Percentiles rank a stretch among this genome's conserved stretches.
Evolutionary conservation across 163 green algal species (phyloP).

Genomic region (Chloromonas sp.): DNA sequence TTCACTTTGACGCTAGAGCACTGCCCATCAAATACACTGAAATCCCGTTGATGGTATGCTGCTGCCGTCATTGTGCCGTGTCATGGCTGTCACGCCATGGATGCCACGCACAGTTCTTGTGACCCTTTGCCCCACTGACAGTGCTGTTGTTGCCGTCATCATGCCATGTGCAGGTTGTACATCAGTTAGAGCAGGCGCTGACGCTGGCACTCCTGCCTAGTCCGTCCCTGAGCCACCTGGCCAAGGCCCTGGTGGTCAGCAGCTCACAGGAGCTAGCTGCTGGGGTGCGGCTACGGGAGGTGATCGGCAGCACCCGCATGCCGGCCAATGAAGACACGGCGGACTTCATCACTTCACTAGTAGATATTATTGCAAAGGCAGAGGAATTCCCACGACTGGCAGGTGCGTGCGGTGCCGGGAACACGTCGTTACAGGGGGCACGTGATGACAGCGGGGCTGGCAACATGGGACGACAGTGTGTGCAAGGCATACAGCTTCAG

Average conservation of each 20-base stretch:
- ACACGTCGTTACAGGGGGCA: no score
- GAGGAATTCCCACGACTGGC: conserved; percentile 41
- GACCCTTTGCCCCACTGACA: neutral
- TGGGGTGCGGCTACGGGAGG: conserved; percentile 25
- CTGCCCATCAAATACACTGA: no score
- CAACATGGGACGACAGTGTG: no score
- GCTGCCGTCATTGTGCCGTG: no score
- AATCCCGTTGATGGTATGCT: no score
- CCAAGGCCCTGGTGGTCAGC: conserved; percentile 10
- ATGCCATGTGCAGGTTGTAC: conserved; percentile 19
- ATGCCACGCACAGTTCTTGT: no score
- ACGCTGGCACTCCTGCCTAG: conserved; percentile 24
- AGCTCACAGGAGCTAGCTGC: conserved; percentile 30
- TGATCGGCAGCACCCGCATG: conserved; percentile 16
- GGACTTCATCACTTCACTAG: conserved; percentile 23
- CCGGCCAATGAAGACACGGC: conserved; percentile 5
- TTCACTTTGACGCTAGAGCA: no score
- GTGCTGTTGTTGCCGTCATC: neutral
- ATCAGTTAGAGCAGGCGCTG: conserved; percentile 37
- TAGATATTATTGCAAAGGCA: conserved; percentile 41
- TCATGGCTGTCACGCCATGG: no score
- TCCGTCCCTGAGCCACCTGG: conserved; percentile 16
- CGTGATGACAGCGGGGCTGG: no score
- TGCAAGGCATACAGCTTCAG: no score
- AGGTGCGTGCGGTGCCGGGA: neutral